Base-by-base conservation (phyloP, 192 early-diverging fungal genomes). In the Allomyces macrogynus region DNA sequence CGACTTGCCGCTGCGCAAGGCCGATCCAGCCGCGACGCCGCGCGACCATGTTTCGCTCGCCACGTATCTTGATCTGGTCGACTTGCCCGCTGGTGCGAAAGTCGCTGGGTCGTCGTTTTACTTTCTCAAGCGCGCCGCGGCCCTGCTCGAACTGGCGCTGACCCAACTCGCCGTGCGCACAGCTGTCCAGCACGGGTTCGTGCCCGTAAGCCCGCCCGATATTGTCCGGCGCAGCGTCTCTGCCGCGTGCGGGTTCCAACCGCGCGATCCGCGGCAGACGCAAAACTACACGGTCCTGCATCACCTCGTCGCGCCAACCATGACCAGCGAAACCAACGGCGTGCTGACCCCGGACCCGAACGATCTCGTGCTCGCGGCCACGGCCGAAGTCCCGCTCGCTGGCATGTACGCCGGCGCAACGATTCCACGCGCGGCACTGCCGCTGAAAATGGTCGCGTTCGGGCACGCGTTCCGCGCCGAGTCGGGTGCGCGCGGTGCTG, bases 391-490 rank as follows among this genome's bases (percentile, higher is more conserved):
- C 67, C 89, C 93, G 5, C 73, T 96, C 44, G 89, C 89, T 11
- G 93, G 87, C 1, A 86, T 89, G 84, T 81, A 85, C 71, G 76
- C 84, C 43, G 78, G 86, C 64, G 82, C 81, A 66, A 75, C 85
- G 4, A 63, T 93, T 24, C 67, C 75, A 1, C 69, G 74, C 43
- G 67, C 43, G n/a, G 71, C 77, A n/a, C 71, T 92, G 25, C 91
- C 93, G 0, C 74, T 81, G 57, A 79, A 81, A 26, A 66, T 86
- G 63, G 93, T 89, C 22, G 93, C 86, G 1, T 80, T 90, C 25
- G 87, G 92, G 32, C 80, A 85, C 61, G 85, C 88, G n/a, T 94
- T 93, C 72, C 81, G 93, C 24, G 89, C 91, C 11, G 93, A 96
- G 69, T 89, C 91, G 1, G 85, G 89, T 0, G 81, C 90, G 0